Percentiles rank a stretch among this genome's conserved stretches.
Conservation (phyloP, 805 yeast genomes). For the Saturnispora dispora region DNA sequence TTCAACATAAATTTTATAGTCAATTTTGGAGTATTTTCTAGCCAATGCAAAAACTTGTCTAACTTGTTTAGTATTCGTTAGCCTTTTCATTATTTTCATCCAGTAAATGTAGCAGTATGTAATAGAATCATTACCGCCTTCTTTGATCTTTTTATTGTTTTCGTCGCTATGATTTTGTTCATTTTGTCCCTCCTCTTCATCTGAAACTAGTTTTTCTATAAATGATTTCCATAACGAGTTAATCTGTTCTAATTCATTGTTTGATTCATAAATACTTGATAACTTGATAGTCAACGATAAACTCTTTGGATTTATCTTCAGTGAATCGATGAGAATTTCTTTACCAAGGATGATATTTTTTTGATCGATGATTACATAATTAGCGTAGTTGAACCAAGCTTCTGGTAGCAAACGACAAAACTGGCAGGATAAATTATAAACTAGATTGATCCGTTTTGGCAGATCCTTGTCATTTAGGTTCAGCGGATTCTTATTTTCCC, state of each 20-base stretch:
- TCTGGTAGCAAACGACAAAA: conserved; percentile 58
- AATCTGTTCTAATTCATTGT: conserved; percentile 41
- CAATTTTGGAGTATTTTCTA: conserved; percentile 51
- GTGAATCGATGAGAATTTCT: conserved; percentile 44
- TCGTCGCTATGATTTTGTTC: neutral
- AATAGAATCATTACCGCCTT: conserved; percentile 20
- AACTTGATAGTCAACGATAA: conserved; percentile 55
- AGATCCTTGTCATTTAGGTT: conserved; percentile 43
- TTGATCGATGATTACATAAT: conserved; percentile 15
- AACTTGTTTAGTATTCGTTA: conserved; percentile 42
- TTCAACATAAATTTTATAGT: conserved; percentile 72
- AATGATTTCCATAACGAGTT: conserved; percentile 41
- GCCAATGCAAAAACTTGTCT: conserved; percentile 62
- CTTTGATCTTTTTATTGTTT: too few relatives aligned
- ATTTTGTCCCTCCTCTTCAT: conserved; percentile 12
- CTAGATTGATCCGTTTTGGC: conserved; percentile 53
- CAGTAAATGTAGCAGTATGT: conserved; percentile 61
- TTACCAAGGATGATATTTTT: conserved; percentile 18
- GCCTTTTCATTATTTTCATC: conserved; percentile 64
- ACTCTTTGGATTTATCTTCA: conserved; percentile 60
- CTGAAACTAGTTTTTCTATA: conserved; percentile 34
- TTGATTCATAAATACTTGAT: conserved; percentile 62
- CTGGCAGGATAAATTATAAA: conserved; percentile 62
- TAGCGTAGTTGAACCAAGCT: conserved; percentile 59
- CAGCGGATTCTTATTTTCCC: conserved; percentile 69